Evolutionary conservation across 805 yeast species (phyloP), one percentile per base, ranked within the genome.

Genomic region (Nematodospora valgi): DNA sequence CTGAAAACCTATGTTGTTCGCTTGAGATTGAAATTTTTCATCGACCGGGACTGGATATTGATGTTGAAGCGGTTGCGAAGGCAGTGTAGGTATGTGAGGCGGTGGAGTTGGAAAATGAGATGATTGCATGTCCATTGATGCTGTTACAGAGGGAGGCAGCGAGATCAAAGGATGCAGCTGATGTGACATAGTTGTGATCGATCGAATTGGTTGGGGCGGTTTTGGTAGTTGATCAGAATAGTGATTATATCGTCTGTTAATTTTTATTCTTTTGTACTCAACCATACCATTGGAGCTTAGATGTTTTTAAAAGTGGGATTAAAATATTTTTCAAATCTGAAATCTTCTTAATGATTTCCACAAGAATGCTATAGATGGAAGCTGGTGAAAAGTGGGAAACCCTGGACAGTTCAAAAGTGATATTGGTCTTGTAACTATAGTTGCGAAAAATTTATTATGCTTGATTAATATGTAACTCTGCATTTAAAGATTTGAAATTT

Each of bases 191-290:
- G 23, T 12, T 27, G 23, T 18, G 13, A 25, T 5, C 11, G 15
- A 5, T 25, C 13, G 26, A 10, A 23, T 23, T 12, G 12, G 9
- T 25, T 25, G 27, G 12, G 12, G 27, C 16, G 17, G n/a, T 25
- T 23, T n/a, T 7, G 9, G 6, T 20, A 20, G 6, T 23, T n/a
- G 28, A 14, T 25, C 17, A 14, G 12, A 6, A 25, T 25, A 13
- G 18, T 14, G 11, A 25, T 25, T 14, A 7, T 7, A 12, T 10
- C 8, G 10, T 28, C 20, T n/a, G n/a, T n/a, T 28, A 10, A 9
- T 28, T 19, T 7, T 28, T 4, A 28, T 28, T 28, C 31, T 16
- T 28, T 28, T 28, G 15, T 18, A 28, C 10, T 28, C 31, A 12
- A 28, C 31, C 31, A 28, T 28, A 10, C n/a, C 20, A 8, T 19